Percentiles rank a stretch among this genome's conserved stretches.
These are phyloP conservation scores for Fusarium concolor DNA, from an alignment of 2,329 filamentous ascomycete species.

Conservation along the genomic window DNA sequence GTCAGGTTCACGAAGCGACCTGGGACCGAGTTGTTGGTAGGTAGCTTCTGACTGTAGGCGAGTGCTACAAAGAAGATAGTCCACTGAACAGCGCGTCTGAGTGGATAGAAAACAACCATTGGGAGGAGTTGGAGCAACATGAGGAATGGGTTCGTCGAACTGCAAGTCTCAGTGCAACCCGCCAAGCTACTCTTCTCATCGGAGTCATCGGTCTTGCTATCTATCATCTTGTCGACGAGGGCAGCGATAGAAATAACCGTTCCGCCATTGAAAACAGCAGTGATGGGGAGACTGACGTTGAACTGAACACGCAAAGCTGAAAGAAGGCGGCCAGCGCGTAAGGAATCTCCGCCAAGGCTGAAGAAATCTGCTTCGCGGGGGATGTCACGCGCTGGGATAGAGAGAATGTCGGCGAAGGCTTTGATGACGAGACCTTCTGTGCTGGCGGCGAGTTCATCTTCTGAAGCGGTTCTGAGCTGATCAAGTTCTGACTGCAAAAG, in stretches of 20 bases:
- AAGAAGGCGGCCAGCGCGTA: not conserved
- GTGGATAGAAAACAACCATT: not conserved
- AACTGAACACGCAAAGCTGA: not conserved
- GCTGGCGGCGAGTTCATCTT: not conserved
- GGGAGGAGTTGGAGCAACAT: constrained; percentile 3
- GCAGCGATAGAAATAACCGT: not conserved
- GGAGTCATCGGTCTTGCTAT: not conserved
- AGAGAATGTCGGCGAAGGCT: not conserved
- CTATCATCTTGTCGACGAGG: not conserved
- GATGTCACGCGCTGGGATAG: not conserved
- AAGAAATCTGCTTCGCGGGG: not conserved
- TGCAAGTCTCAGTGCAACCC: constrained; percentile 4
- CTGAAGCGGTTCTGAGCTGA: not conserved
- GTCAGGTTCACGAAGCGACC: constrained; percentile 6
- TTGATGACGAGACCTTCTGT: constrained; percentile 10
- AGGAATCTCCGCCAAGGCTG: constrained; percentile 1
- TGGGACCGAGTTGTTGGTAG: constrained; percentile 4
- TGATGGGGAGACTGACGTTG: constrained; percentile 1
- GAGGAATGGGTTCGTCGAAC: constrained; percentile 3
- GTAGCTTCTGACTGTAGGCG: constrained; percentile 8
- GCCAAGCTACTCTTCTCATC: rapidly evolving
- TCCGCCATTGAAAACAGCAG: constrained; percentile 1
- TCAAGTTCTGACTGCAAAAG: not conserved
- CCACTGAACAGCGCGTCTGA: constrained; percentile 12
- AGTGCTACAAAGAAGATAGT: constrained; percentile 13